Base-by-base conservation (phyloP, 257 asterid genomes). In the Solanum commersonii region DNA sequence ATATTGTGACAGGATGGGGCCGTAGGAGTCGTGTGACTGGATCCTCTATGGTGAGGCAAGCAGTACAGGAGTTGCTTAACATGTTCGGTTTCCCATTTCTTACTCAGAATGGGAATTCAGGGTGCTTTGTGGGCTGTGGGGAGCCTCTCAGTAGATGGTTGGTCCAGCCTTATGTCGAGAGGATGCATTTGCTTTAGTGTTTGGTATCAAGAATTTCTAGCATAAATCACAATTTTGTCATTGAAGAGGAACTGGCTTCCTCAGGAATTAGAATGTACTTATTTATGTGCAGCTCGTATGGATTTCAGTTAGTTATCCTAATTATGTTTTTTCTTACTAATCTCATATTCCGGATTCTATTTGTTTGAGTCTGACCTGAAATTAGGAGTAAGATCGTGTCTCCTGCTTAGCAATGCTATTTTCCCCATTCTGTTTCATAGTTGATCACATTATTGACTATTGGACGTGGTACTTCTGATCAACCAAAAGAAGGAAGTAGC, bases 1-100 rank as follows among this genome's bases (percentile, higher is more conserved):
- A 97, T 87, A 97, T 97, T 33, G 95, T 96, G 70, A 97, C 99
- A 0, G 99, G 99, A 15, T 97, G 99, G 99, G 99, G 99, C 9
- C 92, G 98, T 12, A 88, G 98, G 92, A 97, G 99, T 87, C 86
- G 98, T 89, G 96, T 97, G 72, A 96, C 99, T 0, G 99, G 99
- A 3, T 65, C 98, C 1, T 97, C 99, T 56, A 74, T 97, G 82
- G 99, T 97, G 88, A 92, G 98, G 76, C 95, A 95, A 84, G 90
- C 99, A 1, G 98, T 97, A 20, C 92, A 92, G 44, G 96, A 97
- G 23, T 87, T 96, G 92, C 96, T 97, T 33, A 90, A 91, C 59
- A 86, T 91, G 89, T 95, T 97, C 20, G 88, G 92, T 44, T 97
- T 93, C 79, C 99, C 99, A 0, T 97, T 97, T 77, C 91, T 91